Base-by-base conservation (phyloP, 2,329 filamentous ascomycete genomes). In the Albophoma yamanashiensis region DNA sequence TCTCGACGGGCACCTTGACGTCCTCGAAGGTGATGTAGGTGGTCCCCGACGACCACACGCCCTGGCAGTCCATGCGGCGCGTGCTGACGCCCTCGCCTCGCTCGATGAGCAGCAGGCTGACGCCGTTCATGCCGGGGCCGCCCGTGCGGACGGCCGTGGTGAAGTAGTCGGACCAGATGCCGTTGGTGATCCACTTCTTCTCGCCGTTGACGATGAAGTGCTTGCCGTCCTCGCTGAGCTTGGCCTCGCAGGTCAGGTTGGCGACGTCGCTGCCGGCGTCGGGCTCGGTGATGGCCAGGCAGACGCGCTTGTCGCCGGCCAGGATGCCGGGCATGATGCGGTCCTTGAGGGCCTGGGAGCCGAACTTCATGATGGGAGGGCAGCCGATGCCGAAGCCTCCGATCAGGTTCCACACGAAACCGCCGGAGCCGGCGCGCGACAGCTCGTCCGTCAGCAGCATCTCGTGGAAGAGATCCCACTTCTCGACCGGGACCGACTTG, bases 161-260 rank as follows among this genome's bases (percentile, higher is more conserved):
- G 81, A 97, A 97, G 80, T 97, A 99, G 75, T 99, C 94, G 63
- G 82, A 85, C 91, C 92, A 97, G 70, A 97, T 85, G 70, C 94
- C 94, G 77, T 99, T 99, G 69, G 93, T 97, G 75, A 97, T 97
- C 93, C 94, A 97, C 79, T 99, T 99, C 89, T 99, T 97, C 85
- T 97, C 93, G 59, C 94, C 94, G 71, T 97, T 99, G 76, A 99
- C 94, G 67, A 97, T 97, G 77, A 95, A 99, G 79, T 97, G 91
- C 81, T 97, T 97, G 70, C 94, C 94, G 69, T 99, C 94, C 67
- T 94, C 89, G 64, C 84, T 90, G 61, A 97, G 83, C 81, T 96
- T 96, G 34, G 94, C 94, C 80, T 97, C 92, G 75, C 93, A 97
- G 17, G 88, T 94, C 66, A 99, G 74, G 76, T 96, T 97, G 62